Evolutionary conservation across 352 stramenopile genomes (phyloP), one percentile per base, ranked within the genome.

Genomic region (Phytophthora citrophthora): DNA sequence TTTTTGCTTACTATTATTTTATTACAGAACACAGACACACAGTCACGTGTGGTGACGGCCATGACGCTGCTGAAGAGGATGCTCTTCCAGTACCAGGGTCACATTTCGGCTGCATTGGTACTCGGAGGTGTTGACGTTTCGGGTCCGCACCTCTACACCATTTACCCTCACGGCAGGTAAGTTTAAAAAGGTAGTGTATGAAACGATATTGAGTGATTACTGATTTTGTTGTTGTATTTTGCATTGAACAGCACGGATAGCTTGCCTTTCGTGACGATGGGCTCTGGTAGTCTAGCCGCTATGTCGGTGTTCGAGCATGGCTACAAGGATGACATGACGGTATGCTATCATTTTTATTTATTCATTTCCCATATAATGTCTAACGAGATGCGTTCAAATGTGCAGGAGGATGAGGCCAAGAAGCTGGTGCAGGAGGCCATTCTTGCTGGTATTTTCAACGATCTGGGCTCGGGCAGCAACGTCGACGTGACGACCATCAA

Each of bases 251-350:
- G 83, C 62, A 99, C 97, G 39, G 90, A 97, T 60, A 99, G 98
- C 74, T 70, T 99, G 24, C 96, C 97, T 5, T 99, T 98, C 71
- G 96, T 98, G 65, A 99, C 97, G 29, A 99, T 99, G 97, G 97
- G 97, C 47, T 98, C 86, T n/a, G 97, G 97, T 48, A 98, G 83
- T 68, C 76, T 99, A n/a, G 97, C 97, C 1, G 97, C 97, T 52
- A 99, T 99, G 96, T 89, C 92, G 23, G 90, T 99, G 26, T 98
- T 99, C 61, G 97, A 99, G 79, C 70, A 90, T 51, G 77, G 81
- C 26, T 99, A 98, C 86, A 95, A 94, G 58, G 96, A 99, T 55
- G 79, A 95, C 70, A 95, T 99, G 89, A 94, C 80, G 7, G 80
- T 87, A 70, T 43, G 55, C 32, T 26, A 9, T 4, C 12, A 18